These are phyloP conservation scores for Chenopodium formosanum DNA, from an alignment of 148 eudicot genomes.

Conservation along the genomic window DNA sequence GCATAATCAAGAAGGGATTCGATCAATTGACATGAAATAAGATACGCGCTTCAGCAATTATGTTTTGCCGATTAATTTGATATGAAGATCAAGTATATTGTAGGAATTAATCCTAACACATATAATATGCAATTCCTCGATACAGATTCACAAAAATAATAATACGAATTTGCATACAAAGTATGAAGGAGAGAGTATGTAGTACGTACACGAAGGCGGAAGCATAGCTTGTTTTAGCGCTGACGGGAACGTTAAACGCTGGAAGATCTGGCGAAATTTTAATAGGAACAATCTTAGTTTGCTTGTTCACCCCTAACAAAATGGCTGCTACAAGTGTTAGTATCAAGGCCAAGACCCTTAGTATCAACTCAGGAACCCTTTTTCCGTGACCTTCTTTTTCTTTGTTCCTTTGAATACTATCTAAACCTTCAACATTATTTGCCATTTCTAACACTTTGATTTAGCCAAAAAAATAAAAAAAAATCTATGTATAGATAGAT, in stretches of 20 bases:
- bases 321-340: conserved; percentile 57
- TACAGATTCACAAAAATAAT: too few species aligned
- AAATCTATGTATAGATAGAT: too few species aligned
- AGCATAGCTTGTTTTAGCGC: conserved; percentile 58
- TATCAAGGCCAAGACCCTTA: conserved; percentile 48
- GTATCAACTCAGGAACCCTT: conserved; percentile 30
- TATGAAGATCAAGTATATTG: too few species aligned
- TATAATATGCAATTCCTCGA: too few species aligned
- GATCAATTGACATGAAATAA: too few species aligned
- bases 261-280: conserved; percentile 49
- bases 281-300: conserved; percentile 48
- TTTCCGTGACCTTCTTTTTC: conserved; percentile 15
- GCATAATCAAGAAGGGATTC: too few species aligned
- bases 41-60: too few species aligned
- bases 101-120: too few species aligned
- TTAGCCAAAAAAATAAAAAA: too few species aligned
- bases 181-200: too few species aligned
- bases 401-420: background rate
- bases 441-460: background rate
- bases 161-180: too few species aligned
- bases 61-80: too few species aligned
- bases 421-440: background rate
- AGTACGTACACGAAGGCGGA: conserved; percentile 71
- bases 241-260: conserved; percentile 51
- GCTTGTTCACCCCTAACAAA: conserved; percentile 58